A percentile compares a stretch with the other conserved stretches of the same genome.
phyloP scores from a whole-genome alignment of 345 rosid species.

The Ceriops decandra region DNA sequence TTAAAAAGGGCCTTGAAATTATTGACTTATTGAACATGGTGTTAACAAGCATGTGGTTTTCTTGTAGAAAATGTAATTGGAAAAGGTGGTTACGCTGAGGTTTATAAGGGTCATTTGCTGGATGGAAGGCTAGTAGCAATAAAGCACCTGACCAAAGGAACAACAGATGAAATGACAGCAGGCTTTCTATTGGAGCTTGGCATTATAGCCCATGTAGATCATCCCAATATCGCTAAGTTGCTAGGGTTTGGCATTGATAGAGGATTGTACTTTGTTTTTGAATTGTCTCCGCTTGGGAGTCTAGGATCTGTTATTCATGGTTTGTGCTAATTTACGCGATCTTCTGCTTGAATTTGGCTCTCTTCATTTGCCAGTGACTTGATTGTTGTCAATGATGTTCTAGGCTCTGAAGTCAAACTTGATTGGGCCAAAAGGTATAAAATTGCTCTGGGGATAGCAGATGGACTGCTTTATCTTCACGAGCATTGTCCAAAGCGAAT shows the following conservation, averaged over 20 bases:
- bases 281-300: slow-evolving; percentile 74
- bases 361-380: not conserved
- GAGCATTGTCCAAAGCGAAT: slow-evolving; percentile 75
- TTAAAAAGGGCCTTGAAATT: not conserved
- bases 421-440: slow-evolving; percentile 82
- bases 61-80: slow-evolving; percentile 76
- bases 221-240: slow-evolving; percentile 83
- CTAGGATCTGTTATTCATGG: slow-evolving; percentile 77
- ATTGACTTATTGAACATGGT: not conserved
- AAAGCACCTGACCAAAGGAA: slow-evolving; percentile 69
- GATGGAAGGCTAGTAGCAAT: slow-evolving; percentile 72
- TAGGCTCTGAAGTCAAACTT: slow-evolving; percentile 47
- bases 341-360: slow-evolving; percentile 3
- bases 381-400: slow-evolving; percentile 12
- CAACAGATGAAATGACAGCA: slow-evolving; percentile 56
- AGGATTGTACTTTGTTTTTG: slow-evolving; percentile 79
- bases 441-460: slow-evolving; percentile 79
- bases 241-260: slow-evolving; percentile 79
- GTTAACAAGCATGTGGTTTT: slow-evolving; percentile 10
- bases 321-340: slow-evolving; percentile 19
- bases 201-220: slow-evolving; percentile 77
- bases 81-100: slow-evolving; percentile 87
- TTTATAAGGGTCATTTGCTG: slow-evolving; percentile 61
- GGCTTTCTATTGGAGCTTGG: slow-evolving; percentile 80
- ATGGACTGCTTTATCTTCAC: slow-evolving; percentile 84